These are phyloP conservation scores for Trifolium pratense DNA, from an alignment of 306 rosid species.

Conservation along the genomic window DNA sequence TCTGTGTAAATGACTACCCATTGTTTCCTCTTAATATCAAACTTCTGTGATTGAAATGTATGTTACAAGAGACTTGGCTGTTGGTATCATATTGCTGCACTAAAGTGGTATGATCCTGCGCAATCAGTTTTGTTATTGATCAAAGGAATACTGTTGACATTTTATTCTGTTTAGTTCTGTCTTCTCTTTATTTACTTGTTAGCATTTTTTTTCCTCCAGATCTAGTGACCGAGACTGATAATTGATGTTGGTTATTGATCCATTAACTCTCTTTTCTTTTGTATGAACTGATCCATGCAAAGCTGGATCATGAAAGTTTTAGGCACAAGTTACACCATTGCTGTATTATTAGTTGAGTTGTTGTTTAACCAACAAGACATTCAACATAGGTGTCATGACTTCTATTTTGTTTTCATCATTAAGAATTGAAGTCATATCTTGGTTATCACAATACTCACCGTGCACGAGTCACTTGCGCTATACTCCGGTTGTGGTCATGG, in stretches of 20 bases:
- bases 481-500: not conserved
- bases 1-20: slow-evolving; percentile 31
- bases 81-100: slow-evolving; percentile 21
- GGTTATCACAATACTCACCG: no score
- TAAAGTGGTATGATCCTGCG: slow-evolving; percentile 30
- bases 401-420: no score
- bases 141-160: slow-evolving; percentile 7
- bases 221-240: not conserved
- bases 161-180: not conserved
- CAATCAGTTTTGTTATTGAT: slow-evolving; percentile 39
- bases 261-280: not conserved
- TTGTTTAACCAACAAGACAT: no score
- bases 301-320: not conserved
- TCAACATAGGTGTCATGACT: no score
- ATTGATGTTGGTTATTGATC: not conserved
- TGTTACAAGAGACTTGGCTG: slow-evolving; percentile 7
- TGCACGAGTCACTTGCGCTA: not conserved
- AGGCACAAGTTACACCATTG: no score
- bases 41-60: slow-evolving; percentile 21
- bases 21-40: slow-evolving; percentile 1
- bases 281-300: not conserved
- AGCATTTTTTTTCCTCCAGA: not conserved
- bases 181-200: not conserved
- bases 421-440: no score
- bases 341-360: no score